Evolutionary conservation across 2,329 filamentous ascomycete species (phyloP).

Genomic region (Xylaria sp.): DNA sequence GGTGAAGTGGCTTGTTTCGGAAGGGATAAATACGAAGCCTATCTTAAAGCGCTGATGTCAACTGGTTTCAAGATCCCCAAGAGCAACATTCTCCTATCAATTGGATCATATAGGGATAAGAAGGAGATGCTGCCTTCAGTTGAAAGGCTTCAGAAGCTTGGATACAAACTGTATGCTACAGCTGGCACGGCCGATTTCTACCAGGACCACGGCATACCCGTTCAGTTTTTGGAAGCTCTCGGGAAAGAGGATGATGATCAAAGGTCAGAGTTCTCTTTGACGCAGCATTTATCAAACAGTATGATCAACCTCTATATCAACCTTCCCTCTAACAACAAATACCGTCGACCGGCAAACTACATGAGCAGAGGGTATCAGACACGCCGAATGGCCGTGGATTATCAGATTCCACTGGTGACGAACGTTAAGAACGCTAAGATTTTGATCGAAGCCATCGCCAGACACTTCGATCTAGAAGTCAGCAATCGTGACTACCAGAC

Average conservation of each 20-base stretch:
- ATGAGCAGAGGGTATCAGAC: conserved; percentile 98
- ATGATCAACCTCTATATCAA: conserved; percentile 99
- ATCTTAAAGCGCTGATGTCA: conserved; percentile 93
- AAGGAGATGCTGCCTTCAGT: conserved; percentile 95
- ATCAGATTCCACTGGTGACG: conserved; percentile 95
- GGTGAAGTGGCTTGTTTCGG: conserved; percentile 98
- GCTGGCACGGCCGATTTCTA: conserved; percentile 97
- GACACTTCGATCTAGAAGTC: conserved; percentile 87
- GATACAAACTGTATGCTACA: conserved; percentile 95
- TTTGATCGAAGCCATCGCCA: conserved; percentile 90
- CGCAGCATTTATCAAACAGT: conserved; percentile 96
- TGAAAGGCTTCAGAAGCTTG: conserved; percentile 86
- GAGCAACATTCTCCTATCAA: conserved; percentile 93
- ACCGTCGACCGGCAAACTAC: conserved; percentile 95
- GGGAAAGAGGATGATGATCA: conserved; percentile 82
- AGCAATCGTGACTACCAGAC: conserved; percentile 90
- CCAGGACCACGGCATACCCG: conserved; percentile 88
- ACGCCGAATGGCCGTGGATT: conserved; percentile 95
- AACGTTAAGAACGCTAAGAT: conserved; percentile 99
- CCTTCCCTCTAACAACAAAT: conserved; percentile 97
- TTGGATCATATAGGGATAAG: conserved; percentile 98
- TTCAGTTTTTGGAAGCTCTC: conserved; percentile 93
- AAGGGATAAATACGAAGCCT: conserved; percentile 95
- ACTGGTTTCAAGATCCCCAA: conserved; percentile 97
- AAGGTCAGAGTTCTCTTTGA: conserved; percentile 95